Evolutionary conservation across 2,329 filamentous ascomycete species (phyloP).

Genomic region (Monilinia laxa): DNA sequence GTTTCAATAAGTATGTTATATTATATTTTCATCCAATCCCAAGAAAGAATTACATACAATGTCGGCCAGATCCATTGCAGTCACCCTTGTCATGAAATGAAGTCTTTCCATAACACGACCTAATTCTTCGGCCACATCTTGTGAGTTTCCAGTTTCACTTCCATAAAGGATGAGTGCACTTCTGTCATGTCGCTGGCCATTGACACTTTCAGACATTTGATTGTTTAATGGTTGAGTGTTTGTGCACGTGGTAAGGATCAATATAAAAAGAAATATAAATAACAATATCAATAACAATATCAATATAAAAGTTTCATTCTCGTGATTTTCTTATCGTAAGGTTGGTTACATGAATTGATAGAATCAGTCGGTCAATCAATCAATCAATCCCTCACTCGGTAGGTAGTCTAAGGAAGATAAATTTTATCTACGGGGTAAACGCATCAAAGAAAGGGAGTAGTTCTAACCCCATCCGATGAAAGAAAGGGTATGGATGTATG

Average conservation of each 20-base stretch:
- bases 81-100: constrained; percentile 72
- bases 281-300: too few relatives aligned
- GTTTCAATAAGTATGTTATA: constrained; percentile 35
- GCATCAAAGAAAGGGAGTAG: too few relatives aligned
- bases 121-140: constrained; percentile 86
- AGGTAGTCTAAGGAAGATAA: too few relatives aligned
- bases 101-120: constrained; percentile 72
- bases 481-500: too few relatives aligned
- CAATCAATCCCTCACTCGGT: too few relatives aligned
- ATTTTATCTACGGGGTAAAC: too few relatives aligned
- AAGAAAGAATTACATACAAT: constrained; percentile 57
- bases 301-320: too few relatives aligned
- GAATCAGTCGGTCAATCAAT: too few relatives aligned
- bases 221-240: background rate
- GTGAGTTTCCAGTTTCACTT: constrained; percentile 91
- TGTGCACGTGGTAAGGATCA: background rate
- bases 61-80: constrained; percentile 71
- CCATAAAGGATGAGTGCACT: constrained; percentile 79
- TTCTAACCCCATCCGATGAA: too few relatives aligned
- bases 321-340: too few relatives aligned
- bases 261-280: background rate
- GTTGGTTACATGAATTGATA: too few relatives aligned
- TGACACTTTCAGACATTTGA: constrained; percentile 13
- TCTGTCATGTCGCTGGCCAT: constrained; percentile 40
- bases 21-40: background rate